A percentile compares a stretch with the other conserved stretches of the same genome.
These are phyloP conservation scores for Suillus subaureus DNA, from an alignment of 768 basidiomycete genomes.

Conservation along the genomic window DNA sequence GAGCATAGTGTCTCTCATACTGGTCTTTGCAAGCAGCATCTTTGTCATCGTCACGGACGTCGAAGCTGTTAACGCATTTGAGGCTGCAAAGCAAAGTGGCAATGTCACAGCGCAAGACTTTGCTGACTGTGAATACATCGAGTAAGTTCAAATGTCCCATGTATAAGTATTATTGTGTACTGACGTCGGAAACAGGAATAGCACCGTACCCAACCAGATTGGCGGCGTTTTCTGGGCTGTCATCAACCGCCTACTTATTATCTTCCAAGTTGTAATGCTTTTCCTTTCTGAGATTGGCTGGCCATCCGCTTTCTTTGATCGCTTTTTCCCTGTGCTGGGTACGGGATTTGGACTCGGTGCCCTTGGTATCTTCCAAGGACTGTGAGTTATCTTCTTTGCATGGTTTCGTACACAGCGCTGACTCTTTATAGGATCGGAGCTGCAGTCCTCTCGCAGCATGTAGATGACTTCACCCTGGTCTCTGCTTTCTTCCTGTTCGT, in stretches of 20 bases:
- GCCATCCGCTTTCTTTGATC: slow-evolving; percentile 77
- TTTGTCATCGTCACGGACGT: slow-evolving; percentile 74
- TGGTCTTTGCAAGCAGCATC: slow-evolving; percentile 81
- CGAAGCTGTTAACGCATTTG: slow-evolving; percentile 70
- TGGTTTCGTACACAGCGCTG: slow-evolving; percentile 9
- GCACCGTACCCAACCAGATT: slow-evolving; percentile 88
- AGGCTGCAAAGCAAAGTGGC: slow-evolving; percentile 40
- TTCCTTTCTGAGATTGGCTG: slow-evolving; percentile 83
- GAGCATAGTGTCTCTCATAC: slow-evolving; percentile 75
- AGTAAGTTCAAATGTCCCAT: slow-evolving; percentile 45
- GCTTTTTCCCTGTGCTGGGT: slow-evolving; percentile 87
- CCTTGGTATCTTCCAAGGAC: slow-evolving; percentile 83
- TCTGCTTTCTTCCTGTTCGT: slow-evolving; percentile 92
- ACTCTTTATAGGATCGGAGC: slow-evolving; percentile 57
- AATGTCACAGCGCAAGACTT: slow-evolving; percentile 35
- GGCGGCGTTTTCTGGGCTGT: slow-evolving; percentile 93
- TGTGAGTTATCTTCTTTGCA: slow-evolving; percentile 48
- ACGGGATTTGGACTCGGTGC: slow-evolving; percentile 83
- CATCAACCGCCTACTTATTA: slow-evolving; percentile 83
- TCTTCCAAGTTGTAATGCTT: slow-evolving; percentile 81
- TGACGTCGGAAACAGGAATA: slow-evolving; percentile 45
- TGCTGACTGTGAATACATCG: slow-evolving; percentile 74
- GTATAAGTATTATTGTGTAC: neutral
- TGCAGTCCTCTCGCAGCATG: slow-evolving; percentile 74
- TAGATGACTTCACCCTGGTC: slow-evolving; percentile 87